Conservation (phyloP, 768 basidiomycete genomes). For the Lactarius akahatsu region DNA sequence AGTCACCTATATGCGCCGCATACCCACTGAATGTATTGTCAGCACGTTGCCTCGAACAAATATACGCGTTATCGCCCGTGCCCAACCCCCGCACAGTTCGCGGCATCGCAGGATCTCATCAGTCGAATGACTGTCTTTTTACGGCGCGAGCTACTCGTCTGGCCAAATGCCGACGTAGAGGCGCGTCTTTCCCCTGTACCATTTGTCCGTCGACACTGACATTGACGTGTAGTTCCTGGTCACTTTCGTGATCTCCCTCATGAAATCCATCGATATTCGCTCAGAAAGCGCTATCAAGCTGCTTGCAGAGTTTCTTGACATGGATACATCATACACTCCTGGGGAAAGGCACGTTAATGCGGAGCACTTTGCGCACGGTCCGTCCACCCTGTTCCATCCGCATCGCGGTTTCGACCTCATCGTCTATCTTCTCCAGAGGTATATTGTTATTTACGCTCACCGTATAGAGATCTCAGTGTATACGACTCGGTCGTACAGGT, state of each 20-base stretch:
- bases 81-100: constrained; percentile 82
- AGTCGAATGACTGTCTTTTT: constrained; percentile 78
- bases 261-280: constrained; percentile 91
- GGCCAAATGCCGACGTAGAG: constrained; percentile 89
- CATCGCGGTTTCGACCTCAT: constrained; percentile 1
- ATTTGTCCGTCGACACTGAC: constrained; percentile 4
- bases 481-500: constrained; percentile 88
- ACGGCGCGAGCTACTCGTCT: constrained; percentile 82
- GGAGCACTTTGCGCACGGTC: constrained; percentile 94
- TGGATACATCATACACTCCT: constrained; percentile 57
- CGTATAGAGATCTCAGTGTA: constrained; percentile 76
- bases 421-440: constrained; percentile 55
- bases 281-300: constrained; percentile 83
- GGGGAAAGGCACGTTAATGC: constrained; percentile 66
- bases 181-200: constrained; percentile 40
- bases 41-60: constrained; percentile 91
- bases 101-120: constrained; percentile 69
- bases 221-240: constrained; percentile 70
- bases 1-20: neutral
- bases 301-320: constrained; percentile 85
- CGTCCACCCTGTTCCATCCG: constrained; percentile 30
- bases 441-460: constrained; percentile 85
- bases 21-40: constrained; percentile 20
- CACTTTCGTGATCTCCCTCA: constrained; percentile 82
- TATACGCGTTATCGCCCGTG: constrained; percentile 87